Evolutionary conservation across 2,329 filamentous ascomycete genomes (phyloP).

Genomic region (Ceratocystis lukuohia): DNA sequence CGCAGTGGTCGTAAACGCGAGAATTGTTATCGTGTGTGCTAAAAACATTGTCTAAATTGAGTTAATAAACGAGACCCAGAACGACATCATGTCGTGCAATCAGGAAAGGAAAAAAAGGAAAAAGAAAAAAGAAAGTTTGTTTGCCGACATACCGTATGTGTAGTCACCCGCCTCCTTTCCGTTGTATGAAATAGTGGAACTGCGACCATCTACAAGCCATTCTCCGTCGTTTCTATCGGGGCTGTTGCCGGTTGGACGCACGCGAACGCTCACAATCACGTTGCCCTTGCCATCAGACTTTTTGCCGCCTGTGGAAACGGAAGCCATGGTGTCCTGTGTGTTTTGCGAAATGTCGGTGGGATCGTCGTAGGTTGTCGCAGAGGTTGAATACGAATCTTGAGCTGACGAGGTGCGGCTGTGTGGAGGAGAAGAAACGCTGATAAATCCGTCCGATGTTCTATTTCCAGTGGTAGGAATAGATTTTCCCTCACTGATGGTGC

Average conservation of each 20-base stretch:
- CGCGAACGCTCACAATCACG: constrained; percentile 86
- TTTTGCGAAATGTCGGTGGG: constrained; percentile 40
- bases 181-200: constrained; percentile 66
- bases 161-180: constrained; percentile 90
- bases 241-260: constrained; percentile 66
- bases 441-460: constrained; percentile 59
- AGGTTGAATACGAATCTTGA: constrained; percentile 84
- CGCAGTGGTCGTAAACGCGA: constrained; percentile 84
- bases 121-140: not conserved
- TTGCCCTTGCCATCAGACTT: constrained; percentile 74
- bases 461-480: constrained; percentile 48
- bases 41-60: constrained; percentile 76
- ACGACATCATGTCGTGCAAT: too few species aligned
- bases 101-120: rapidly evolving
- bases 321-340: constrained; percentile 25
- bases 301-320: constrained; percentile 29
- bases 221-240: constrained; percentile 57
- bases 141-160: constrained; percentile 58
- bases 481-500: constrained; percentile 64
- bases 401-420: constrained; percentile 86
- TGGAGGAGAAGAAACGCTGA: constrained; percentile 67
- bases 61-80: constrained; percentile 21
- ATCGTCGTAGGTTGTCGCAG: constrained; percentile 79
- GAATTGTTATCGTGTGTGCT: constrained; percentile 86
- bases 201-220: constrained; percentile 82